Evolutionary conservation across 352 stramenopile species (phyloP), one percentile per base, ranked within the genome.

Genomic region (Pythium aquatile): DNA sequence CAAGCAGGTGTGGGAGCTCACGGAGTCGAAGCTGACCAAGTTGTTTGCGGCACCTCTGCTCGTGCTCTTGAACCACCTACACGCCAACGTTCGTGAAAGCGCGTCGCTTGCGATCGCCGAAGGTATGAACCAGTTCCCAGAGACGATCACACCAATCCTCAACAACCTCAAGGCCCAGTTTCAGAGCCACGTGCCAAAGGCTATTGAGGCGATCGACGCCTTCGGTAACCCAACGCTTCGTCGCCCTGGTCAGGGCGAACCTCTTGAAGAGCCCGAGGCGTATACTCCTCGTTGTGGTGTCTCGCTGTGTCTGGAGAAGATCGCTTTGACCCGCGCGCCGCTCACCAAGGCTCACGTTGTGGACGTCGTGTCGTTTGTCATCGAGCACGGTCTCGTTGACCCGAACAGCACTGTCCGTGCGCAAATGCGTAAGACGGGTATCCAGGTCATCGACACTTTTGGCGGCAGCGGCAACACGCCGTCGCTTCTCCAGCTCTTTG

Each of bases 351-450:
- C 65, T 20, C 81, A 87, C 64, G 86, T 91, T 7, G 79, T 90
- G 65, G 64, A 79, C 32, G 66, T 90, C 20, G 65, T 95, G 61
- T 76, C 81, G 29, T 96, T 96, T 52, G 84, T 96, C 46, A 87
- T 96, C 55, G 80, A 93, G 44, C 69, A 87, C 52, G 87, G 87
- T 32, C 67, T 94, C 28, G 79, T 74, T 35, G 87, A 96, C 68
- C 69, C 77, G 28, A 90, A 92, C 66, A 65, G 73, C 3, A 77
- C 71, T 17, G 87, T 96, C 52, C 86, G 87, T 44, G 76, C 82
- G 17, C 81, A 93, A 58, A 96, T 94, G 82, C 86, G 86, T 49
- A 94, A 90, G 73, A 90, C 86, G 24, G 83, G 87, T 32, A 87
- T 94, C 35, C 78, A 91, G 63, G 71, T 91, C 33, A 85, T 96